Base-by-base conservation (phyloP, 2,329 filamentous ascomycete genomes). In the Polytolypa hystricis region DNA sequence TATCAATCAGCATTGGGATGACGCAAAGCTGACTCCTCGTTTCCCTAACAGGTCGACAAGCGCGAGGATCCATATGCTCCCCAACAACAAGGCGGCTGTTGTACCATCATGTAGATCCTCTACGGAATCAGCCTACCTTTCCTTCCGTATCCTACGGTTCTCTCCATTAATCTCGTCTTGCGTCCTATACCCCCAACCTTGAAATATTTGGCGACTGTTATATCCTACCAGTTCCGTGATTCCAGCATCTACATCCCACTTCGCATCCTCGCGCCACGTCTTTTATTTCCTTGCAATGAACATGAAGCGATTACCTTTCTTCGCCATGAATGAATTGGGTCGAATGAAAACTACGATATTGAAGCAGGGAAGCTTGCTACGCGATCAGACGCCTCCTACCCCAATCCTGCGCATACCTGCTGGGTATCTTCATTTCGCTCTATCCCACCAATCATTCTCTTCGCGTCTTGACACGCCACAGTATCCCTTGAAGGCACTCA, bases 11-110 rank as follows among this genome's bases (percentile, higher is more conserved):
- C n/a, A n/a, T n/a, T n/a, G n/a, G n/a, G n/a, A n/a, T 48, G 41
- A 47, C 45, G 42, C 21, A 30, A 16, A 21, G 20, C 35, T 20
- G n/a, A 30, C 35, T 31, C 27, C 28, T 35, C 36, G 17, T 28
- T 25, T 32, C 34, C 25, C n/a, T 12, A 30, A 31, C 54, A 78
- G 72, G 85, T 96, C 47, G 85, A 93, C 57, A 89, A 86, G 71
- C 81, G 83, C 61, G 91, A 96, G 60, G 91, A 98, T 60, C 91
- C 91, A n/a, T 98, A 98, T 61, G 86, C 89, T 54, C 89, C 89
- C 50, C 89, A 93, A 70, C 85, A 93, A 67, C 84, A 76, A 39
- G 82, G 79, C 57, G 83, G 86, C 54, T 98, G 91, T 77, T 98
- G 91, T 69, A 73, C 81, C 54, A 79, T 98, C 65, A 96, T 96